These are phyloP conservation scores for Dianthus caryophyllus DNA, from an alignment of 148 eudicot species.

Conservation along the genomic window DNA sequence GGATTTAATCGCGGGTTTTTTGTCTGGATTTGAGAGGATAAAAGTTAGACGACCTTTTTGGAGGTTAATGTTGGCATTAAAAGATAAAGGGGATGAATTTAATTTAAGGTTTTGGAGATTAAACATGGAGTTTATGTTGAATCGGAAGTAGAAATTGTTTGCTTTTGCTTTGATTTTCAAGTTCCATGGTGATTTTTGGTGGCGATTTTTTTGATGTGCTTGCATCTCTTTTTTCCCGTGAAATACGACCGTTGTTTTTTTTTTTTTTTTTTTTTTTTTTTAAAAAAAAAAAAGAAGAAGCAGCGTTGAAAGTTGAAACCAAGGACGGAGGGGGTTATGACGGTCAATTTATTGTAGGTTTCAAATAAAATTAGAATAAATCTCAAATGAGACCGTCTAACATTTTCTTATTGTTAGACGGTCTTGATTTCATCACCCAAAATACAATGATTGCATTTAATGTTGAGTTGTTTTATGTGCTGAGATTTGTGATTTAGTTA, in stretches of 20 bases:
- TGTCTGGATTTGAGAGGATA: neutral
- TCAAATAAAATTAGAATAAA: no score
- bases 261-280: no score
- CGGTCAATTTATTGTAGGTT: no score
- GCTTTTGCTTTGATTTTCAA: neutral
- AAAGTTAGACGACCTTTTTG: neutral
- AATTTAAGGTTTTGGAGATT: neutral
- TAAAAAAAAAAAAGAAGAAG: no score
- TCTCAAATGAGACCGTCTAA: no score
- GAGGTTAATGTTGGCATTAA: neutral
- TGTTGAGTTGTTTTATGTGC: no score
- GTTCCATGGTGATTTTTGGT: conserved; percentile 3
- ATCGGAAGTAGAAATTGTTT: neutral
- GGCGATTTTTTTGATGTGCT: neutral
- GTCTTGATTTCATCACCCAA: no score
- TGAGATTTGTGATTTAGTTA: no score
- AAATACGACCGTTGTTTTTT: conserved; percentile 9
- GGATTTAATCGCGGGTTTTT: conserved; percentile 7
- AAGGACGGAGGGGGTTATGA: no score
- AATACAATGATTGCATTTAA: no score
- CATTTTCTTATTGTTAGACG: no score
- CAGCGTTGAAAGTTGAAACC: no score
- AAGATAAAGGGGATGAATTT: neutral
- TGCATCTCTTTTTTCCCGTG: neutral
- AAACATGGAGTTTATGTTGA: neutral